Evolutionary conservation across 257 asterid species (phyloP).

Genomic region (Linderniella brevidens): DNA sequence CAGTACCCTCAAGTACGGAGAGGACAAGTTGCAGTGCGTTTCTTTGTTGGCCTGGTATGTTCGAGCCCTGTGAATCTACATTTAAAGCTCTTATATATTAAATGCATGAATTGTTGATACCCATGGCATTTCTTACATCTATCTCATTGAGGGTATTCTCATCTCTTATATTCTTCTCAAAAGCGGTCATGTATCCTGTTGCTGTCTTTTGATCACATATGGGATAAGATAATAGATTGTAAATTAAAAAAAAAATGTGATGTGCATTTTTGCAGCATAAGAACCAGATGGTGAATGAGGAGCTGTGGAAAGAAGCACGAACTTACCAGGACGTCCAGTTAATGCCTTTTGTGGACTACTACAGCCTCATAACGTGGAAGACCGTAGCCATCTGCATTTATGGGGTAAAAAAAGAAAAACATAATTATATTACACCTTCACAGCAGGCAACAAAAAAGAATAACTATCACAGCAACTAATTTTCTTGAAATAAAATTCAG

Average conservation of each 20-base stretch:
- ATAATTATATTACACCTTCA: too few relatives aligned
- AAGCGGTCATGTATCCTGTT: background rate
- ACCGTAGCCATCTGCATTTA: constrained; percentile 74
- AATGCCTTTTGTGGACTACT: constrained; percentile 95
- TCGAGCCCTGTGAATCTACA: background rate
- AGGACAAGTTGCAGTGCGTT: constrained; percentile 85
- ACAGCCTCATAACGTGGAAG: constrained; percentile 87
- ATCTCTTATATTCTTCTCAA: background rate
- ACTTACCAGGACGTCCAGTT: constrained; percentile 78
- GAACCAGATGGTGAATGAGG: constrained; percentile 92
- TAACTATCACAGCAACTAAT: too few relatives aligned
- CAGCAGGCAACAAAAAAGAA: too few relatives aligned
- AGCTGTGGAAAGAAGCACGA: constrained; percentile 88
- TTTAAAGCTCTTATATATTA: background rate
- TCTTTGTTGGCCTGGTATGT: constrained; percentile 94
- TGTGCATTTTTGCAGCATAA: constrained; percentile 56
- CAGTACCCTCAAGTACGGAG: constrained; percentile 76
- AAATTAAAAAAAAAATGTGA: too few relatives aligned
- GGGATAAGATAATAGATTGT: background rate
- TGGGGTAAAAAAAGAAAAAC: constrained; percentile 94
- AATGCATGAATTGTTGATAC: too few relatives aligned
- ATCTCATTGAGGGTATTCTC: too few relatives aligned
- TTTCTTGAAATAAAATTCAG: constrained; percentile 20
- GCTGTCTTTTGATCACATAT: too few relatives aligned
- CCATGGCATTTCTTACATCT: too few relatives aligned